Evolutionary conservation across 768 basidiomycete genomes (phyloP).

Genomic region (Pilatotrama ljubarskyi): DNA sequence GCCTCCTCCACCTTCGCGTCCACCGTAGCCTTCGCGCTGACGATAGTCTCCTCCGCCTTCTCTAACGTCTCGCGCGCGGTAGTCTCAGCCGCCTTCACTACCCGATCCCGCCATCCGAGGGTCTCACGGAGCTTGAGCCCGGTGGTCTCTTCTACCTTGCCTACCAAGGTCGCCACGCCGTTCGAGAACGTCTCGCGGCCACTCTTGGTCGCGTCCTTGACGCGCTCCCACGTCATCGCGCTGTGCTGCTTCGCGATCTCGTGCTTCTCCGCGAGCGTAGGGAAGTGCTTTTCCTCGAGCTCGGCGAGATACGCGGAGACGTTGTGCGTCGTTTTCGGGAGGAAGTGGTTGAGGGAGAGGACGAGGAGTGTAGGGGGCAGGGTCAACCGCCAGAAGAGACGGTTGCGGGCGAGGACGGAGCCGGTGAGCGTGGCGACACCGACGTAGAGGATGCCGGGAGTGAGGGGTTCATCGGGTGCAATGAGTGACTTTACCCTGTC

Average conservation of each 20-base stretch:
- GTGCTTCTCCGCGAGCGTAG: conserved; percentile 67
- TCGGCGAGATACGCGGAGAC: conserved; percentile 62
- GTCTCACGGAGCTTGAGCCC: conserved; percentile 71
- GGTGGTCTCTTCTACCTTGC: conserved; percentile 63
- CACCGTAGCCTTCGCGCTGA: not conserved
- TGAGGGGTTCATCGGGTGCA: conserved; percentile 78
- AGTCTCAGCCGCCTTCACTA: conserved; percentile 1
- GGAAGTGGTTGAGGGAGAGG: conserved; percentile 76
- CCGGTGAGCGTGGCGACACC: conserved; percentile 87
- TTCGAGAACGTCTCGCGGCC: conserved; percentile 46
- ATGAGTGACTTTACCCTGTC: conserved; percentile 83
- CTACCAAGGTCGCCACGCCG: conserved; percentile 44
- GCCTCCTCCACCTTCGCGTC: conserved; percentile 20
- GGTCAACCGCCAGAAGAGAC: conserved; percentile 67
- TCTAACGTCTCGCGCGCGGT: conserved; percentile 17
- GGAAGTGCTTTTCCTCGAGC: conserved; percentile 73
- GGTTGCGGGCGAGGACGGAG: conserved; percentile 82
- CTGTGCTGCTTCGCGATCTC: conserved; percentile 61
- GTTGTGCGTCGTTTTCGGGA: conserved; percentile 79
- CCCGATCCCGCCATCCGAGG: conserved; percentile 30
- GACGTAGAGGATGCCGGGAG: conserved; percentile 88
- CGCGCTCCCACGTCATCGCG: conserved; percentile 56
- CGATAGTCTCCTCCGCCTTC: not conserved
- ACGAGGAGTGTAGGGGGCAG: conserved; percentile 77
- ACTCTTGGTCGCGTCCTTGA: conserved; percentile 50